These are phyloP conservation scores for Bromus sterilis DNA, from an alignment of 176 grass and related monocot genomes.

Conservation along the genomic window DNA sequence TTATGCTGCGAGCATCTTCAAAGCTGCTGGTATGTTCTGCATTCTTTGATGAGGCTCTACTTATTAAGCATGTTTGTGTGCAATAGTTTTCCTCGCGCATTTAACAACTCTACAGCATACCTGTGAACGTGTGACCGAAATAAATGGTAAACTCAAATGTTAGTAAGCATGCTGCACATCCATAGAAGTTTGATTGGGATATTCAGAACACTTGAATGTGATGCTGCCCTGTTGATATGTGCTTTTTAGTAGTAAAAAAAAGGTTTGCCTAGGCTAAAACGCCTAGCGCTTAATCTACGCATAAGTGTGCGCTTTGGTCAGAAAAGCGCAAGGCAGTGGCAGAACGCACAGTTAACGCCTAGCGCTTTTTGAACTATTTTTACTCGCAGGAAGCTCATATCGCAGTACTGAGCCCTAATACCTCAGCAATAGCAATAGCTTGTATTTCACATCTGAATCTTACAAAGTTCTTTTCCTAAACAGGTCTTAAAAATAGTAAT, in stretches of 20 bases:
- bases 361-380: too few relatives aligned
- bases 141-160: constrained; percentile 4
- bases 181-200: background rate
- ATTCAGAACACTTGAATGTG: background rate
- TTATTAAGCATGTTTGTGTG: background rate
- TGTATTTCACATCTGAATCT: background rate
- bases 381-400: background rate
- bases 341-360: too few relatives aligned
- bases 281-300: too few relatives aligned
- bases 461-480: constrained; percentile 21
- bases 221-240: background rate
- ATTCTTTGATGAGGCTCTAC: background rate
- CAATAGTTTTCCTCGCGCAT: background rate
- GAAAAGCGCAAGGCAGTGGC: too few relatives aligned
- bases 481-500: constrained; percentile 79
- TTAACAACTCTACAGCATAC: background rate
- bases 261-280: too few relatives aligned
- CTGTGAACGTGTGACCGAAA: background rate
- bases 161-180: background rate
- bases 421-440: background rate
- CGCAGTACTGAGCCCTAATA: background rate
- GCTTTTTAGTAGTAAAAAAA: too few relatives aligned
- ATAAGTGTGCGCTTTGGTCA: too few relatives aligned
- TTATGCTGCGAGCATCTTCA: constrained; percentile 90
- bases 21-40: constrained; percentile 63